Conservation (phyloP, 2,329 filamentous ascomycete genomes). For the Emericellopsis cladophorae region DNA sequence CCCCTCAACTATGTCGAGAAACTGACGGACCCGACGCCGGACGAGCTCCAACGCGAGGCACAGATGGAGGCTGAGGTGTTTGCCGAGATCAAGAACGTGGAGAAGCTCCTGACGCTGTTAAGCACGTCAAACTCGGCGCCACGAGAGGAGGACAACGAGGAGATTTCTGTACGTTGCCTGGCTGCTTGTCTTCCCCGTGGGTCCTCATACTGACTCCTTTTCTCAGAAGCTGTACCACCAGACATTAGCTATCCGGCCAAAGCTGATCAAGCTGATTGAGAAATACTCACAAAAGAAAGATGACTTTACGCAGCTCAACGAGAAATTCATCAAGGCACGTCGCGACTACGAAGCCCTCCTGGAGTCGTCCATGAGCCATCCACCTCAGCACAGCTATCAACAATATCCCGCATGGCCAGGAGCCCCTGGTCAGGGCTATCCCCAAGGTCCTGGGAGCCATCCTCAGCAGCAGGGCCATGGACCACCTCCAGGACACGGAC, state of each 20-base stretch:
- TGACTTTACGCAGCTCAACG: constrained; percentile 95
- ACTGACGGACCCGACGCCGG: constrained; percentile 81
- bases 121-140: constrained; percentile 74
- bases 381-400: constrained; percentile 68
- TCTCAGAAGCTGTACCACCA: constrained; percentile 70
- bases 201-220: constrained; percentile 14
- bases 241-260: constrained; percentile 85
- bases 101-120: constrained; percentile 70
- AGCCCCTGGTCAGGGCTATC: constrained; percentile 33
- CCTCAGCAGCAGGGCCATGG: constrained; percentile 13
- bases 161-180: constrained; percentile 59
- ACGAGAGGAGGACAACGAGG: constrained; percentile 86
- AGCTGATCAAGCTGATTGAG: constrained; percentile 94
- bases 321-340: constrained; percentile 98
- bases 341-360: constrained; percentile 93
- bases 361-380: constrained; percentile 91
- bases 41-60: constrained; percentile 88
- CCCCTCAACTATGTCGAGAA: constrained; percentile 99
- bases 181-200: background rate
- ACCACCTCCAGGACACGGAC: constrained; percentile 26
- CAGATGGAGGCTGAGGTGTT: constrained; percentile 76
- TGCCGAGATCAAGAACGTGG: constrained; percentile 51
- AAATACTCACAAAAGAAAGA: constrained; percentile 99
- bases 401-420: constrained; percentile 47
- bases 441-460: constrained; percentile 22